These are phyloP conservation scores for Salix dunnii DNA, from an alignment of 345 rosid genomes.

Conservation along the genomic window DNA sequence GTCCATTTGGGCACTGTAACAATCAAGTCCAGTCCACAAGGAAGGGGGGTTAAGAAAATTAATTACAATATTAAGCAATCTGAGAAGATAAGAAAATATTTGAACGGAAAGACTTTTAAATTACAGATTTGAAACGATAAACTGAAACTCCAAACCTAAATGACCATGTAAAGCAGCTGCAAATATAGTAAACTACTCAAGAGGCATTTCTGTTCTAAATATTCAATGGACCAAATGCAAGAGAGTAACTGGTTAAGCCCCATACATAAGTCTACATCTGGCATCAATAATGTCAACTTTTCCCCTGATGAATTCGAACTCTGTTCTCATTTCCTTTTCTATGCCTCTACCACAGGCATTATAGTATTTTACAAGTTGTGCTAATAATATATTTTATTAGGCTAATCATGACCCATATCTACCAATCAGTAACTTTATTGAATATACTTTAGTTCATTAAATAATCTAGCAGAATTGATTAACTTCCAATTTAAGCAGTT, in stretches of 20 bases:
- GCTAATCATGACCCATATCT: neutral
- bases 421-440: neutral
- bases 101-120: too few relatives aligned
- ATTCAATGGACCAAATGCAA: neutral
- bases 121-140: neutral
- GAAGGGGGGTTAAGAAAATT: neutral
- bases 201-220: neutral
- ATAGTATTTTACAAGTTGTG: neutral
- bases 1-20: slow-evolving; percentile 61
- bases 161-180: neutral
- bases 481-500: neutral
- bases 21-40: slow-evolving; percentile 3
- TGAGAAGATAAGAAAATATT: neutral
- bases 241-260: neutral
- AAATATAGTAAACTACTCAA: neutral
- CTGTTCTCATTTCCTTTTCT: neutral
- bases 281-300: neutral
- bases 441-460: neutral
- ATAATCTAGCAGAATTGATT: neutral
- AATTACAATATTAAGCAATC: neutral
- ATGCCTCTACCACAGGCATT: neutral
- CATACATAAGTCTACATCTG: neutral
- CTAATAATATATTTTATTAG: neutral
- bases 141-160: neutral
- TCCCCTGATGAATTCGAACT: neutral